Conservation (phyloP, 345 rosid genomes). For the Orychophragmus violaceus region DNA sequence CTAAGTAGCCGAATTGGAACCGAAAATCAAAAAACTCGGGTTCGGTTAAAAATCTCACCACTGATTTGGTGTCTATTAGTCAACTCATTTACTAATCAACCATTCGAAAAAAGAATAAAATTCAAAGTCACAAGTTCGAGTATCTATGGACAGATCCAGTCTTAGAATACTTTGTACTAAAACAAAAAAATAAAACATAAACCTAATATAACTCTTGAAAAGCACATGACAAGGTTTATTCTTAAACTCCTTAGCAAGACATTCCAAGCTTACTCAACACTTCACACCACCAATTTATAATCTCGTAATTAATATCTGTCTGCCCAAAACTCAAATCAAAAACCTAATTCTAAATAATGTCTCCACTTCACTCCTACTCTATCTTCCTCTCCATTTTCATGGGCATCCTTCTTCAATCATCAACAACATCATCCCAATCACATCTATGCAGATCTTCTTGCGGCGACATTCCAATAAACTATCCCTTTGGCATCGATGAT, state of each 20-base stretch:
- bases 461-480: constrained; percentile 58
- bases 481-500: constrained; percentile 76
- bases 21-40: too few relatives aligned
- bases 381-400: constrained; percentile 9
- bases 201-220: not conserved
- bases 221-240: constrained; percentile 10
- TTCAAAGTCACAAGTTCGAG: too few relatives aligned
- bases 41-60: too few relatives aligned
- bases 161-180: too few relatives aligned
- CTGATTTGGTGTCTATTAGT: too few relatives aligned
- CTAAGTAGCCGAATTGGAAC: too few relatives aligned
- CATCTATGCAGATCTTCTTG: constrained; percentile 61
- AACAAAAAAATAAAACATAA: too few relatives aligned
- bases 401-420: not conserved
- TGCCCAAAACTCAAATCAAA: not conserved
- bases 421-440: constrained; percentile 36
- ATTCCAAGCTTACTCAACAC: constrained; percentile 32
- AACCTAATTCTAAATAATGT: constrained; percentile 2
- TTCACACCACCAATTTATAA: constrained; percentile 19
- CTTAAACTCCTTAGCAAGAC: constrained; percentile 32
- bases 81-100: too few relatives aligned
- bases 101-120: too few relatives aligned
- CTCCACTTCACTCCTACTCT: constrained; percentile 24
- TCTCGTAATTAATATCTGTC: not conserved
- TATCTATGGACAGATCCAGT: too few relatives aligned